Base-by-base conservation (phyloP, 345 rosid species). In the Gossypium longicalyx region DNA sequence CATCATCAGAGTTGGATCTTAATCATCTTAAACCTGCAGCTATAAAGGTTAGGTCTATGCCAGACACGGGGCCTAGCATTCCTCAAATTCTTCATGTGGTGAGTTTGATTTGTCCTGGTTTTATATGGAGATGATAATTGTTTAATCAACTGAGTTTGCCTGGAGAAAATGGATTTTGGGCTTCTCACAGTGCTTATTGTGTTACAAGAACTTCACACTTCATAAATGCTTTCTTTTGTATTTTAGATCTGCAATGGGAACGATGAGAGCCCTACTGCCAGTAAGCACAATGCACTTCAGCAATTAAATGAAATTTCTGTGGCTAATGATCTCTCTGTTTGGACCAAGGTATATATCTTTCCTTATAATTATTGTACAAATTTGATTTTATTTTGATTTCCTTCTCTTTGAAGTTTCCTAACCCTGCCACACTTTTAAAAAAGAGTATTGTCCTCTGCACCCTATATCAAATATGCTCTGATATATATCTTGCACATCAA, bases 71-170 rank as follows among this genome's bases (percentile, higher is more conserved):
- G 43, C 94, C 98, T 80, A 93, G 99, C 88, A 90, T 95, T 81
- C 97, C 98, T 71, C 98, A 95, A 86, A 86, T 93, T 87, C 92
- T 95, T 83, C 94, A 95, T 82, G 82, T 87, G 94, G 99, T 95
- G 70, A 86, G 89, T 72, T 84, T 51, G 20, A 47, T 52, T 2
- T 60, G 47, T 23, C 45, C 43, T 51, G 16, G 2, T 57, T 59
- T 72, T 77, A 7, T 58, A 45, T 22, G 71, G 6, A 9, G 23
- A 8, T 56, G 20, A 27, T 70, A 53, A 22, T 20, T 61, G 20
- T 4, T 57, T 34, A 56, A 43, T 59, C 2, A 60, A 58, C 48
- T 43, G 29, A 74, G 51, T 69, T 60, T 47, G 4, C 58, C 17
- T 52, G 70, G 44, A 66, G 56, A 15, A 10, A 56, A 74, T 6